Conservation (phyloP, 495 filamentous ascomycete species). For the Clohesyomyces aquaticus region DNA sequence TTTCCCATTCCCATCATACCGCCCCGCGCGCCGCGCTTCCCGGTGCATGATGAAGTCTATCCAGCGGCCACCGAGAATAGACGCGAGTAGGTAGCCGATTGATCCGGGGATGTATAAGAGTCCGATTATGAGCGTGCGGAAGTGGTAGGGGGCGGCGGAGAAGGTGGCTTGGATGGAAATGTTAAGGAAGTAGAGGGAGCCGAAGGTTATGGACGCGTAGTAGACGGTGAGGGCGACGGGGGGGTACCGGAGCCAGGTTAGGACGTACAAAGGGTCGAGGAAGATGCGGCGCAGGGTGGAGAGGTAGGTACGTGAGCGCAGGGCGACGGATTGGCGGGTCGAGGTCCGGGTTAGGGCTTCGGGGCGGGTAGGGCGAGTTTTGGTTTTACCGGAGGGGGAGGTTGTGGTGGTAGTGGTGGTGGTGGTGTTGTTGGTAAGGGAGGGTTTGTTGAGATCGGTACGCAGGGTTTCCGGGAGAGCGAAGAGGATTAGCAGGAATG, state of each 20-base stretch:
- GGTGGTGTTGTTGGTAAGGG: background rate
- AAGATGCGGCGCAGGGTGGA: slow-evolving; percentile 66
- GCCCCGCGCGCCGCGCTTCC: slow-evolving; percentile 70
- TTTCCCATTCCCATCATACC: slow-evolving; percentile 71
- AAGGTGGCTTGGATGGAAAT: slow-evolving; percentile 82
- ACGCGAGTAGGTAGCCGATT: slow-evolving; percentile 75
- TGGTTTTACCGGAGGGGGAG: slow-evolving; percentile 11
- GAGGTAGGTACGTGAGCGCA: slow-evolving; percentile 57
- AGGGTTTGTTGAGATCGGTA: background rate
- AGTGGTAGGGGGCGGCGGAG: slow-evolving; percentile 72
- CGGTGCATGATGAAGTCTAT: slow-evolving; percentile 88
- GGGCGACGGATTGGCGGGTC: slow-evolving; percentile 64
- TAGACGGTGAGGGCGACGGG: slow-evolving; percentile 80
- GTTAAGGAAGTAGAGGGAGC: slow-evolving; percentile 83
- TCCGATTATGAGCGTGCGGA: slow-evolving; percentile 71
- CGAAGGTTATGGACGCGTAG: slow-evolving; percentile 81
- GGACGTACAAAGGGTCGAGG: slow-evolving; percentile 77
- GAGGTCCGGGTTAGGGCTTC: slow-evolving; percentile 60
- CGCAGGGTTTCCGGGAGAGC: slow-evolving; percentile 49
- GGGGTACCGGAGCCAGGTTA: slow-evolving; percentile 79
- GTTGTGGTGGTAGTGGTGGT: background rate
- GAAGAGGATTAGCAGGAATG: slow-evolving; percentile 54
- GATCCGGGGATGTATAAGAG: slow-evolving; percentile 81
- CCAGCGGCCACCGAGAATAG: slow-evolving; percentile 79
- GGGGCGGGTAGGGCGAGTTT: too few species aligned